A percentile compares a stretch with the other conserved stretches of the same genome.
Evolutionary conservation across 73 alveolate species (phyloP).

Genomic region (Stentor coeruleus): DNA sequence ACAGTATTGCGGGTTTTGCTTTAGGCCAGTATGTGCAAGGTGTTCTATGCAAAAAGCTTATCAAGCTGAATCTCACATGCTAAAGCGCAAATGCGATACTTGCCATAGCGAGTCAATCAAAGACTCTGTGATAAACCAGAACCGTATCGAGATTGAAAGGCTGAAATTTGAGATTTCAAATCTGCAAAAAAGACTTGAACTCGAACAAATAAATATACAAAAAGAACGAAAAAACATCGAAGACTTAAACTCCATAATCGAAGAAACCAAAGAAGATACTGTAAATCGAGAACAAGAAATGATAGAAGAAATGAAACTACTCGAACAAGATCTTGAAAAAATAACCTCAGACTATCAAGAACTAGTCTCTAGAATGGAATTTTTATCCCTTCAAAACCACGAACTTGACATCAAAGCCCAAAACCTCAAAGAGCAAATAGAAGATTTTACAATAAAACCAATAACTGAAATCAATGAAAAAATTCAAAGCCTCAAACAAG

Average conservation of each 20-base stretch:
- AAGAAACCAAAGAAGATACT: background rate
- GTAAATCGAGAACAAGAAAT: background rate
- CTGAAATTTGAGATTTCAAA: background rate
- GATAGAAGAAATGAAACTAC: background rate
- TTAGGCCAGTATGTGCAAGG: background rate
- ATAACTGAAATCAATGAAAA: background rate
- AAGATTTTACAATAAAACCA: background rate
- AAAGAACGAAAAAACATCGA: background rate
- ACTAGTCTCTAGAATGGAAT: background rate
- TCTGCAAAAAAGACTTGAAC: background rate
- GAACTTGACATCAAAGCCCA: background rate
- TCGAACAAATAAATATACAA: background rate
- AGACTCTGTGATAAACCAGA: background rate
- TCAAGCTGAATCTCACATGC: constrained; percentile 12
- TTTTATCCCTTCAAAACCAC: background rate
- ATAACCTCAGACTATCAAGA: background rate
- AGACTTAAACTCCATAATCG: background rate
- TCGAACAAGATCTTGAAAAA: background rate
- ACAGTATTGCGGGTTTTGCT: background rate
- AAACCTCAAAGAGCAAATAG: background rate
- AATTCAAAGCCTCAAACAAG: background rate
- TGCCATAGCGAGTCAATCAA: background rate
- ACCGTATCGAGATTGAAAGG: background rate
- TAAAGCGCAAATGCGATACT: background rate
- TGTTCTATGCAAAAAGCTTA: constrained; percentile 14